A percentile compares a stretch with the other conserved stretches of the same genome.
These are phyloP conservation scores for Ricinus communis DNA, from an alignment of 345 rosid species.

Conservation along the genomic window DNA sequence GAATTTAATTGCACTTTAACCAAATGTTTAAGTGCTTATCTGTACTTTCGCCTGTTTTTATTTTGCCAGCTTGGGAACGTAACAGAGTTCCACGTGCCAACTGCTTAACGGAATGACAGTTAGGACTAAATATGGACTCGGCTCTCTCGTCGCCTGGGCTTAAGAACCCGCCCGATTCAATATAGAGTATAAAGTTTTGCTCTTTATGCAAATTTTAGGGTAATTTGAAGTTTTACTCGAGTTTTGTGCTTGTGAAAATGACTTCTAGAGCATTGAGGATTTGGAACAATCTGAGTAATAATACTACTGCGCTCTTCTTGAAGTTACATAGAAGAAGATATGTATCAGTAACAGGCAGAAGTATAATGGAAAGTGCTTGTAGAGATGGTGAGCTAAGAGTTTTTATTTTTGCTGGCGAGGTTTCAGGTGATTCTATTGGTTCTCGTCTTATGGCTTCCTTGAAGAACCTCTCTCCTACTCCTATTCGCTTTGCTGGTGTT, in stretches of 20 bases:
- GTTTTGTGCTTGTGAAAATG: slow-evolving; percentile 5
- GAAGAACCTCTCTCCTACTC: slow-evolving; percentile 62
- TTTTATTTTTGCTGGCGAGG: slow-evolving; percentile 85
- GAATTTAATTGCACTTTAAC: no score
- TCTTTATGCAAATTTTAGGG: no score
- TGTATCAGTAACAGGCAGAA: slow-evolving; percentile 39
- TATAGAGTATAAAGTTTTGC: no score
- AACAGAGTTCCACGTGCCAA: no score
- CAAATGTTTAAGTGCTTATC: no score
- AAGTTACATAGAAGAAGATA: slow-evolving; percentile 10
- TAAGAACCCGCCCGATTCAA: no score
- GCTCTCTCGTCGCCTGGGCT: no score
- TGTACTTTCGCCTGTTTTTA: no score
- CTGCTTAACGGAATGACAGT: no score
- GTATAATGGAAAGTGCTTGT: slow-evolving; percentile 47
- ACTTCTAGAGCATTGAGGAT: not conserved
- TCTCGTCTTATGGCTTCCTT: slow-evolving; percentile 85
- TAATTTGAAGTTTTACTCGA: no score
- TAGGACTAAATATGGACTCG: no score
- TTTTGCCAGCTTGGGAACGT: no score
- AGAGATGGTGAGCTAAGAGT: slow-evolving; percentile 76
- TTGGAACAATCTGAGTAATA: not conserved
- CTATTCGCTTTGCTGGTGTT: slow-evolving; percentile 76
- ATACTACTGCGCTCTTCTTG: not conserved
- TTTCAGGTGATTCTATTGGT: slow-evolving; percentile 82